These are phyloP conservation scores for Pythium diclinum DNA, from an alignment of 352 stramenopile species.

Conservation along the genomic window DNA sequence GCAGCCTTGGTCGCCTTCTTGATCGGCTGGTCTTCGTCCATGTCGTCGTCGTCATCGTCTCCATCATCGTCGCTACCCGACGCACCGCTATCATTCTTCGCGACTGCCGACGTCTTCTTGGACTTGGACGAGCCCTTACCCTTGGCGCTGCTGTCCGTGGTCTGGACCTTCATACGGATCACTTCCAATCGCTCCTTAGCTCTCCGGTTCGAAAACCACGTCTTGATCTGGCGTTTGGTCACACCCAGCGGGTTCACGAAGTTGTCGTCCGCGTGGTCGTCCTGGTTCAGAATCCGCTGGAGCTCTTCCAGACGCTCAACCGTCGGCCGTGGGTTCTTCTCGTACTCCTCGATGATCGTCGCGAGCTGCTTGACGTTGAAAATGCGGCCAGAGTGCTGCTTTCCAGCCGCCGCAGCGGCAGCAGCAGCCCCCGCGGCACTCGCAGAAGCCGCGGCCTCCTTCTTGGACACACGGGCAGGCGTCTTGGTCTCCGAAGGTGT, in stretches of 20 bases:
- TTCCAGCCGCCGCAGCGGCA: conserved; percentile 1
- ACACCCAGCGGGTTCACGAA: conserved; percentile 42
- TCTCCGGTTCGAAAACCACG: conserved; percentile 81
- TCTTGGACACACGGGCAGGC: conserved; percentile 35
- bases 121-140: conserved; percentile 33
- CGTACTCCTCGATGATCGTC: conserved; percentile 83
- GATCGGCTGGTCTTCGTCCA: conserved; percentile 13
- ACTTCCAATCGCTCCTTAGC: conserved; percentile 77
- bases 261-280: conserved; percentile 61
- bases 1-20: conserved; percentile 13
- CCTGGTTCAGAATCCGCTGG: conserved; percentile 66
- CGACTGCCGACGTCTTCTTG: background rate
- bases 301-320: conserved; percentile 65
- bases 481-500: background rate
- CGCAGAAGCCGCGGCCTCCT: conserved; percentile 18
- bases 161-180: conserved; percentile 76
- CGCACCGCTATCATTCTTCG: background rate
- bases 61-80: conserved; percentile 30
- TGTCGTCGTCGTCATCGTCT: conserved; percentile 26
- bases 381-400: conserved; percentile 55
- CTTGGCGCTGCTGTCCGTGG: conserved; percentile 21
- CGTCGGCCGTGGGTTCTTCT: conserved; percentile 73
- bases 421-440: background rate
- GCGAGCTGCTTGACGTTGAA: conserved; percentile 86
- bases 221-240: conserved; percentile 82